Evolutionary conservation across 805 yeast genomes (phyloP).

Genomic region (Yarrowia hollandica): DNA sequence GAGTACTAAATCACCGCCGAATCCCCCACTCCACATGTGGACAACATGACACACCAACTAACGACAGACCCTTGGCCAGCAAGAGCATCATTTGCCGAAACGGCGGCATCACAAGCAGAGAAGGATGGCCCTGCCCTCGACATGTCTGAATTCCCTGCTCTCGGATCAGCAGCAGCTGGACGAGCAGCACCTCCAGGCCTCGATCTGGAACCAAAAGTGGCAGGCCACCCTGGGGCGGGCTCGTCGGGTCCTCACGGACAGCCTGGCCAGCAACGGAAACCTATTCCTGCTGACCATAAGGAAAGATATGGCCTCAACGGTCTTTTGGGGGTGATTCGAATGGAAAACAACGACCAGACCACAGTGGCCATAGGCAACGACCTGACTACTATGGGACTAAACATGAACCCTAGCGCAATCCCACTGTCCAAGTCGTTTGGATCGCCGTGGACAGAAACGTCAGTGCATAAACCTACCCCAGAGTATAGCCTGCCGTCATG

Average conservation of each 20-base stretch:
- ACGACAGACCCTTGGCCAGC: slow-evolving; percentile 28
- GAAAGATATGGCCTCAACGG: slow-evolving; percentile 71
- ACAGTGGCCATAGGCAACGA: slow-evolving; percentile 76
- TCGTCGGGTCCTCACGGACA: slow-evolving; percentile 24
- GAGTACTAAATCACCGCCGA: no score
- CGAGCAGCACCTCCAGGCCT: slow-evolving; percentile 25
- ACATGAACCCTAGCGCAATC: slow-evolving; percentile 49
- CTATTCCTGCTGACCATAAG: slow-evolving; percentile 45
- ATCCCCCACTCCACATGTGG: background rate
- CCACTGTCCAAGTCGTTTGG: slow-evolving; percentile 66
- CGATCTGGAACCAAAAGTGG: slow-evolving; percentile 25
- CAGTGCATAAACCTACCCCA: slow-evolving; percentile 89
- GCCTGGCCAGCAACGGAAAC: slow-evolving; percentile 22
- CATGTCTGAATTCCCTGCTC: slow-evolving; percentile 36
- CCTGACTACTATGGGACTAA: slow-evolving; percentile 63
- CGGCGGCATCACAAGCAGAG: slow-evolving; percentile 24
- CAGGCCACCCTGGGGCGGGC: slow-evolving; percentile 24
- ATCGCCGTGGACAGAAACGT: slow-evolving; percentile 94
- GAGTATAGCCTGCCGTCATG: slow-evolving; percentile 65
- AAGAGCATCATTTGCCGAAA: slow-evolving; percentile 26
- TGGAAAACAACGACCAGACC: slow-evolving; percentile 63
- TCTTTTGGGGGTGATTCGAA: slow-evolving; percentile 56
- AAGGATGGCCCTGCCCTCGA: slow-evolving; percentile 32
- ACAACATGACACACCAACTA: background rate
- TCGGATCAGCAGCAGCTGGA: slow-evolving; percentile 32